Percentiles rank a stretch among this genome's conserved stretches.
phyloP scores from a whole-genome alignment of 352 stramenopile species.

The Phytophthora idaei region DNA sequence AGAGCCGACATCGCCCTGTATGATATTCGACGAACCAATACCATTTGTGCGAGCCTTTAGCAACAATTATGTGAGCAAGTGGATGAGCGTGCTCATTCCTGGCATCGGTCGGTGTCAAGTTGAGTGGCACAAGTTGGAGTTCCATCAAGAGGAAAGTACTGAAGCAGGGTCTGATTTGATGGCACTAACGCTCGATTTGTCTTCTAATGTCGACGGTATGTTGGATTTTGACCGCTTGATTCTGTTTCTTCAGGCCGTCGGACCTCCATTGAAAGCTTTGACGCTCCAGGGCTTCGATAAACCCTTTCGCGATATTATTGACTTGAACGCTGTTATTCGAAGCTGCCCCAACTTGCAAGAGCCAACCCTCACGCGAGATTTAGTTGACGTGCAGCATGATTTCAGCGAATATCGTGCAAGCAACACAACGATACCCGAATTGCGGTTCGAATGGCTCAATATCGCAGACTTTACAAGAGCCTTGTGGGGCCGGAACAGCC shows the following conservation, averaged over 20 bases:
- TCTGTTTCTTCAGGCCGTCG: neutral
- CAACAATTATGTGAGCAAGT: too few species aligned
- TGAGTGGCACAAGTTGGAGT: too few species aligned
- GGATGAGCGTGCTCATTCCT: too few species aligned
- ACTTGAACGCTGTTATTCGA: conserved; percentile 7
- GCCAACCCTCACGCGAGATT: neutral
- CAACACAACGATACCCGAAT: neutral
- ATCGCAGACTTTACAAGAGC: neutral
- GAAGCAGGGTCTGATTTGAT: too few species aligned
- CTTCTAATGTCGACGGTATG: too few species aligned
- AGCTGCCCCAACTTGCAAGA: conserved; percentile 13
- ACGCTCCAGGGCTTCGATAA: neutral
- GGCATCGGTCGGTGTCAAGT: too few species aligned
- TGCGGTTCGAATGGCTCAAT: neutral
- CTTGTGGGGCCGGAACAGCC: conserved; percentile 1
- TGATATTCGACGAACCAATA: too few species aligned
- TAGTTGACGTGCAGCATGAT: conserved; percentile 3
- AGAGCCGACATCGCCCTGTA: too few species aligned
- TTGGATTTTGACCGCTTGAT: too few species aligned
- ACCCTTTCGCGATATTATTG: neutral
- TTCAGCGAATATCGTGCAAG: conserved; percentile 10
- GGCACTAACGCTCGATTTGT: too few species aligned
- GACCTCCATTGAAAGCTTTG: neutral
- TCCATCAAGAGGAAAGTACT: too few species aligned
- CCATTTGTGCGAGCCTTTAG: too few species aligned